These are phyloP conservation scores for Vigna trinervia DNA, from an alignment of 306 rosid genomes.

Conservation along the genomic window DNA sequence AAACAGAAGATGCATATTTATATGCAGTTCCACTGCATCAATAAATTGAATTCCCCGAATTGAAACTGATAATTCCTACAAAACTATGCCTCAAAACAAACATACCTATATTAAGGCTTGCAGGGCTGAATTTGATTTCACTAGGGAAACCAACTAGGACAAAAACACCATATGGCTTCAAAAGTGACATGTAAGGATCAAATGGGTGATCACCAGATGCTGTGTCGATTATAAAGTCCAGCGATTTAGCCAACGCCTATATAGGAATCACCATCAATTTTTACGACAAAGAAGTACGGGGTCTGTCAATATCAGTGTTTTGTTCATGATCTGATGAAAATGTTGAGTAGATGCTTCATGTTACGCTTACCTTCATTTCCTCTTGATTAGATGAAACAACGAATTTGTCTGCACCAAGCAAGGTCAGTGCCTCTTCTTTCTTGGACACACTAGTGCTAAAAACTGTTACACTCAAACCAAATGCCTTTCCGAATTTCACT, in stretches of 20 bases:
- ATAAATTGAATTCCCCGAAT: background rate
- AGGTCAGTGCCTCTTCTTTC: constrained; percentile 77
- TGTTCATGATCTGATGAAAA: background rate
- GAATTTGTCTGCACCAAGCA: constrained; percentile 81
- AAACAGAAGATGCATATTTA: constrained; percentile 26
- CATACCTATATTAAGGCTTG: constrained; percentile 68
- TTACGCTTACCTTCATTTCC: constrained; percentile 68
- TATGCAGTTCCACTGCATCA: background rate
- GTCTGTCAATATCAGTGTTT: constrained; percentile 12
- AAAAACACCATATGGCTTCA: constrained; percentile 69
- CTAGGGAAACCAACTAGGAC: constrained; percentile 81
- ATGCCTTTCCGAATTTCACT: constrained; percentile 85
- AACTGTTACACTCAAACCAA: constrained; percentile 74
- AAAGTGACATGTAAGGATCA: constrained; percentile 78
- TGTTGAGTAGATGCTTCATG: background rate
- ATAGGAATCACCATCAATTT: constrained; percentile 33
- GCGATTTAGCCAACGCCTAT: constrained; percentile 70
- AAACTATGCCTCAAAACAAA: constrained; percentile 4
- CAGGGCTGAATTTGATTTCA: constrained; percentile 79
- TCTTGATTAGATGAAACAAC: constrained; percentile 77
- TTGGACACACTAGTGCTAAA: constrained; percentile 85
- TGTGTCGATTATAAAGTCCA: constrained; percentile 79
- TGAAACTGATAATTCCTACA: constrained; percentile 19
- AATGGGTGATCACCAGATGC: constrained; percentile 91
- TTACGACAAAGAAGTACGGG: background rate